Evolutionary conservation across 352 stramenopile genomes (phyloP), one percentile per base, ranked within the genome.

Genomic region (Phytophthora syringae): DNA sequence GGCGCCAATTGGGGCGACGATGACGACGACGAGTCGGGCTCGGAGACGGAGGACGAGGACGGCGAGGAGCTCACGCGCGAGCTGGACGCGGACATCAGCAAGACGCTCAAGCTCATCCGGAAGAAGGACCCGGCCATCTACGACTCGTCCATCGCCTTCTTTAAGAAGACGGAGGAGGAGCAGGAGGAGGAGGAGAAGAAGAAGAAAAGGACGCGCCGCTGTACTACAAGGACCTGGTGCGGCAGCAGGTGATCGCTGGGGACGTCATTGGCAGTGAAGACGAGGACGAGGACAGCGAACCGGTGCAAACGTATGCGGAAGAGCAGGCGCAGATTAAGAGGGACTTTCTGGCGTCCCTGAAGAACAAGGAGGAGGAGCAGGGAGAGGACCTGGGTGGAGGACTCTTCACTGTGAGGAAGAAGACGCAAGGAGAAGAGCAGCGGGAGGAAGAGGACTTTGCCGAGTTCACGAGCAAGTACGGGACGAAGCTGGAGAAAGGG

Each of bases 191-290:
- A 65, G 37, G 60, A 57, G 30, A 72, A 72, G 51, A 72, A 64
- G 49, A 74, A 62, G 53, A 74, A 75, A 40, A 66, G 77, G 44
- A 87, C 7, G 69, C 72, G 20, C 88, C 88, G 25, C 56, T 94
- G 52, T 94, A 96, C 57, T 96, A 96, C 82, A 99, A 98, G 67
- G 97, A 99, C 82, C 78, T 99, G 27, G 82, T 98, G 39, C 85
- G 97, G 12, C 93, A 98, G 56, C 92, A 99, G 70, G 94, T 98
- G 45, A 90, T 99, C 18, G 91, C 83, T 0, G 89, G 88, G 1
- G 77, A 96, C 40, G 63, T 90, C 7, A 85, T 77, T 57, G 89
- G 72, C 42, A 79, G 70, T 32, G 84, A 97, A 42, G 79, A 88
- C 3, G 88, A 93, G 18, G 76, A 88, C 4, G 67, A 84, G 16